These are phyloP conservation scores for Peronospora belbahrii DNA, from an alignment of 352 stramenopile species.

Conservation along the genomic window DNA sequence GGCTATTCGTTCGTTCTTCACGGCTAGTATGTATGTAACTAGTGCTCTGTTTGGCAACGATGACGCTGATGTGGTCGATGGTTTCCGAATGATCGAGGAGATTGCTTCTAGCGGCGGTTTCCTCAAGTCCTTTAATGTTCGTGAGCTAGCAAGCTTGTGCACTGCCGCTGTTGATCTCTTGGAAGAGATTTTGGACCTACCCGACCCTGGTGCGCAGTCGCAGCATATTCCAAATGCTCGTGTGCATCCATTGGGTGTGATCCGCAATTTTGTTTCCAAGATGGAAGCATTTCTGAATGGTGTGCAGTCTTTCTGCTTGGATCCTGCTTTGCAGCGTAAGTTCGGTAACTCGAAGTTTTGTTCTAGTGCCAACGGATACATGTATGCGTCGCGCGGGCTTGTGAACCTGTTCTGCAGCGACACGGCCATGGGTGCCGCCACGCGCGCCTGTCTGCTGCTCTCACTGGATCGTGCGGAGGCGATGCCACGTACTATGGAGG, in stretches of 20 bases:
- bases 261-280: slow-evolving; percentile 85
- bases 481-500: slow-evolving; percentile 56
- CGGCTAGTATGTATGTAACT: slow-evolving; percentile 67
- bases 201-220: slow-evolving; percentile 64
- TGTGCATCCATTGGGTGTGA: slow-evolving; percentile 76
- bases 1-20: slow-evolving; percentile 79
- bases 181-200: slow-evolving; percentile 74
- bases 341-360: slow-evolving; percentile 77
- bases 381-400: slow-evolving; percentile 55
- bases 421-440: slow-evolving; percentile 65
- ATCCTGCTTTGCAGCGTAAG: slow-evolving; percentile 54
- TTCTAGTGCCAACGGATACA: slow-evolving; percentile 52
- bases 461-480: slow-evolving; percentile 59
- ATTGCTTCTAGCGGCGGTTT: slow-evolving; percentile 55
- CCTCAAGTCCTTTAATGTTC: slow-evolving; percentile 71
- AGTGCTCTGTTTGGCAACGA: slow-evolving; percentile 66
- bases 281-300: slow-evolving; percentile 70
- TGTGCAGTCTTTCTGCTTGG: slow-evolving; percentile 61
- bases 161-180: slow-evolving; percentile 61
- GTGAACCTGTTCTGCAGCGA: slow-evolving; percentile 70
- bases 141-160: slow-evolving; percentile 53
- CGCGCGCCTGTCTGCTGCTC: slow-evolving; percentile 53
- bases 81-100: slow-evolving; percentile 73
- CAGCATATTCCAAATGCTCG: slow-evolving; percentile 54
- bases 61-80: slow-evolving; percentile 72